These are phyloP conservation scores for Achaetomium macrosporum DNA, from an alignment of 2,329 filamentous ascomycete genomes.

Conservation along the genomic window DNA sequence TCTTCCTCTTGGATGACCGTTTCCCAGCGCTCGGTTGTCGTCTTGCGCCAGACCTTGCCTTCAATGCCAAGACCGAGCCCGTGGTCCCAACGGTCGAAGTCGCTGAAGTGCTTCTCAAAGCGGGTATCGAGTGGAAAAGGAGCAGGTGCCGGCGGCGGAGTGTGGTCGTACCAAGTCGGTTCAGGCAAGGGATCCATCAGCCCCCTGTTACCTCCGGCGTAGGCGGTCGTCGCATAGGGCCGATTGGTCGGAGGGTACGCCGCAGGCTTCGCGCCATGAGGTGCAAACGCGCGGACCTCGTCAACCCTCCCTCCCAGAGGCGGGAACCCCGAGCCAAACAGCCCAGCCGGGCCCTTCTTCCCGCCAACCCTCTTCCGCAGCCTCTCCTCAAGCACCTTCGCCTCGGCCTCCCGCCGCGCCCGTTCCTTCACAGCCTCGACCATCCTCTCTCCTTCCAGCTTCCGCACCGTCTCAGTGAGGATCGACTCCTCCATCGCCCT, in stretches of 20 bases:
- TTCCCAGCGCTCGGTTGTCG: slow-evolving; percentile 3
- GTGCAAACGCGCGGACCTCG: no score
- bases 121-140: no score
- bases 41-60: neutral
- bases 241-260: no score
- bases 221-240: neutral
- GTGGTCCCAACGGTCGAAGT: neutral
- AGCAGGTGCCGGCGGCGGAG: neutral
- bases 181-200: neutral
- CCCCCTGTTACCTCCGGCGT: neutral
- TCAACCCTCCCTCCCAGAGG: neutral
- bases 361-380: neutral
- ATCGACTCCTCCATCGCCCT: slow-evolving; percentile 5
- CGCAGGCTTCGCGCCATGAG: no score
- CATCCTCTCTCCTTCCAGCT: neutral
- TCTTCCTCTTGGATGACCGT: neutral
- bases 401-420: neutral
- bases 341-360: neutral
- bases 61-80: neutral
- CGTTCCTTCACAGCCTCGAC: neutral
- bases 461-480: neutral
- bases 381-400: neutral
- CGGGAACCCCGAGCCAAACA: neutral
- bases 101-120: neutral
- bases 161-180: neutral